Percentiles rank a stretch among this genome's conserved stretches.
These are phyloP conservation scores for Extremus antarcticus DNA, from an alignment of 495 filamentous ascomycete genomes.

Conservation along the genomic window DNA sequence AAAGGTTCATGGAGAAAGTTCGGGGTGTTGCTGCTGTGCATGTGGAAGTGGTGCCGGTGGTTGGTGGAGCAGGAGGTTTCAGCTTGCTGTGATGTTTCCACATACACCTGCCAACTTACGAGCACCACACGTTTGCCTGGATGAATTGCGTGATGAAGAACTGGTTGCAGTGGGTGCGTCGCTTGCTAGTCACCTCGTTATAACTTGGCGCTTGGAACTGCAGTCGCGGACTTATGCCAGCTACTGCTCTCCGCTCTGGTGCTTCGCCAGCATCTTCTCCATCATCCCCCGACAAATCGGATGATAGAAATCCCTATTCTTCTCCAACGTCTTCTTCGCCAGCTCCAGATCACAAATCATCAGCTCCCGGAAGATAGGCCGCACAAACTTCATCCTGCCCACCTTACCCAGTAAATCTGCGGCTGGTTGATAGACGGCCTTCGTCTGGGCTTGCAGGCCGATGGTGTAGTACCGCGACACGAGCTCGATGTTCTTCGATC, in stretches of 20 bases:
- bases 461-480: slow-evolving; percentile 65
- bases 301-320: slow-evolving; percentile 85
- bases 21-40: not conserved
- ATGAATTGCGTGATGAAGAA: too few species aligned
- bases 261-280: slow-evolving; percentile 53
- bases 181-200: too few species aligned
- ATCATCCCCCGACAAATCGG: slow-evolving; percentile 79
- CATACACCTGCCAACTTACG: too few species aligned
- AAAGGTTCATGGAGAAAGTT: not conserved
- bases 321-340: slow-evolving; percentile 73
- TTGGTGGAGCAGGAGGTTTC: too few species aligned
- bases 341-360: slow-evolving; percentile 60
- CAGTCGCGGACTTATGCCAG: too few species aligned
- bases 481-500: slow-evolving; percentile 74
- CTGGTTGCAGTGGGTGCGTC: not conserved
- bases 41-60: not conserved
- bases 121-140: too few species aligned
- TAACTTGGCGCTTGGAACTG: too few species aligned
- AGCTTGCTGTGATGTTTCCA: too few species aligned
- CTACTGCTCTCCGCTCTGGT: slow-evolving; percentile 1
- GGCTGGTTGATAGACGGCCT: slow-evolving; percentile 53
- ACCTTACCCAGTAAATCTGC: slow-evolving; percentile 67
- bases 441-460: slow-evolving; percentile 61
- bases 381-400: slow-evolving; percentile 94
- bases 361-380: slow-evolving; percentile 64